Conservation (phyloP, 1,284 basidiomycete species). For the Papiliotrema flavescens region DNA sequence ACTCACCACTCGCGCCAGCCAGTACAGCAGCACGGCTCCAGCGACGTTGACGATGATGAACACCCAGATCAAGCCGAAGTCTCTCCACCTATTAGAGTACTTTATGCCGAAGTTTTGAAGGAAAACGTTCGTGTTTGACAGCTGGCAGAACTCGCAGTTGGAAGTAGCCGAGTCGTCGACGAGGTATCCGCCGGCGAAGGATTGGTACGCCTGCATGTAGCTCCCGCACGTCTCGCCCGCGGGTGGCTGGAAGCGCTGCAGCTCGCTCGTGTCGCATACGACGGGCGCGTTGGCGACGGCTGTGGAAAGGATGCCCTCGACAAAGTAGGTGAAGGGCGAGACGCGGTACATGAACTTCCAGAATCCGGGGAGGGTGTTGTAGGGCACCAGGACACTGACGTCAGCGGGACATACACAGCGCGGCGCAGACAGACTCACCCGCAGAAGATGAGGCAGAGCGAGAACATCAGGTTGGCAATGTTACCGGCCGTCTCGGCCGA, state of each 20-base stretch:
- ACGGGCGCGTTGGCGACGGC: constrained; percentile 44
- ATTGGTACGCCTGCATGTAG: constrained; percentile 47
- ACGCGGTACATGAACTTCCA: constrained; percentile 80
- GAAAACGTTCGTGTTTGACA: constrained; percentile 58
- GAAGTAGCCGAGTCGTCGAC: constrained; percentile 30
- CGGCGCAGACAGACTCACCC: constrained; percentile 21
- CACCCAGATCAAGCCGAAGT: constrained; percentile 62
- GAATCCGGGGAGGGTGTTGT: constrained; percentile 58
- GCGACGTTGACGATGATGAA: constrained; percentile 61
- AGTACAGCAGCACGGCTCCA: constrained; percentile 42
- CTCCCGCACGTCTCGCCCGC: constrained; percentile 48
- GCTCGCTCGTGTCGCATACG: constrained; percentile 48
- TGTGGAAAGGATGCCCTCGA: constrained; percentile 48
- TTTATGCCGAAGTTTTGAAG: constrained; percentile 58
- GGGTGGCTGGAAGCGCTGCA: constrained; percentile 44
- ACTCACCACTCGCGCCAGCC: constrained; percentile 42
- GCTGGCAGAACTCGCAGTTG: constrained; percentile 49
- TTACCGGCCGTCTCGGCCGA: constrained; percentile 50
- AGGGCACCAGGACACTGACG: constrained; percentile 50
- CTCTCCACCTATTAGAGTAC: constrained; percentile 59
- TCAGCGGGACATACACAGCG: not conserved
- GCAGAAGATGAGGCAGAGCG: constrained; percentile 50
- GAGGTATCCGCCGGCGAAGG: constrained; percentile 44
- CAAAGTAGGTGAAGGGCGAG: constrained; percentile 63
- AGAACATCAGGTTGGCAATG: constrained; percentile 50